Evolutionary conservation across 106 monocot species (phyloP).

Genomic region (Alisma plantagoaquatica): DNA sequence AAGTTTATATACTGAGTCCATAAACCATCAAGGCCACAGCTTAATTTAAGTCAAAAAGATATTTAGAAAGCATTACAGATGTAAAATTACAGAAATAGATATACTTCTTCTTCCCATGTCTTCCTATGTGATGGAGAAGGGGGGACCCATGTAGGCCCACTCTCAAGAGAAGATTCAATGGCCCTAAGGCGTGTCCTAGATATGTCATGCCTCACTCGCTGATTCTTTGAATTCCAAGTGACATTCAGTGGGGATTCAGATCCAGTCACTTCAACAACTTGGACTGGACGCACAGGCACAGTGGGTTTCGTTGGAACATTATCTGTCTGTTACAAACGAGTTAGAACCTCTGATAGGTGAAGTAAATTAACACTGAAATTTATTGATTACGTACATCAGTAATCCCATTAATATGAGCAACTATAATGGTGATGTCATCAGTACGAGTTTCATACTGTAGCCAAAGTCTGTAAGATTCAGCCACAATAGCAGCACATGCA

Average conservation of each 20-base stretch:
- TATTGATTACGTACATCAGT: constrained; percentile 46
- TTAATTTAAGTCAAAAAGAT: background rate
- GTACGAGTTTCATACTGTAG: constrained; percentile 99
- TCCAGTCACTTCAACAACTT: constrained; percentile 45
- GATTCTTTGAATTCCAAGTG: constrained; percentile 31
- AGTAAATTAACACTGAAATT: background rate
- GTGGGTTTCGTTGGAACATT: constrained; percentile 19
- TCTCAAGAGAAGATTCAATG: constrained; percentile 89
- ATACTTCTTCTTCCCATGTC: constrained; percentile 99
- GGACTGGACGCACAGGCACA: constrained; percentile 21
- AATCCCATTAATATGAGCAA: constrained; percentile 85
- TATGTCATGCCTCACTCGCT: constrained; percentile 66
- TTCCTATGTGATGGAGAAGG: constrained; percentile 76
- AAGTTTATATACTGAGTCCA: background rate
- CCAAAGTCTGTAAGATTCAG: constrained; percentile 97
- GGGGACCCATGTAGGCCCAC: constrained; percentile 69
- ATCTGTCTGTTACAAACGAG: constrained; percentile 32
- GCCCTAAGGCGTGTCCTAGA: constrained; percentile 74
- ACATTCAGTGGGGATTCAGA: constrained; percentile 50
- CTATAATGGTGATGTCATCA: constrained; percentile 95
- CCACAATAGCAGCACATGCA: constrained; percentile 96
- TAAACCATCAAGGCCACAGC: background rate
- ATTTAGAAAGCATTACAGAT: background rate
- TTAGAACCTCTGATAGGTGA: background rate
- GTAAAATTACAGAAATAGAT: constrained; percentile 4